Base-by-base conservation (phyloP, 163 green algal species). In the Scenedesmus sp. region DNA sequence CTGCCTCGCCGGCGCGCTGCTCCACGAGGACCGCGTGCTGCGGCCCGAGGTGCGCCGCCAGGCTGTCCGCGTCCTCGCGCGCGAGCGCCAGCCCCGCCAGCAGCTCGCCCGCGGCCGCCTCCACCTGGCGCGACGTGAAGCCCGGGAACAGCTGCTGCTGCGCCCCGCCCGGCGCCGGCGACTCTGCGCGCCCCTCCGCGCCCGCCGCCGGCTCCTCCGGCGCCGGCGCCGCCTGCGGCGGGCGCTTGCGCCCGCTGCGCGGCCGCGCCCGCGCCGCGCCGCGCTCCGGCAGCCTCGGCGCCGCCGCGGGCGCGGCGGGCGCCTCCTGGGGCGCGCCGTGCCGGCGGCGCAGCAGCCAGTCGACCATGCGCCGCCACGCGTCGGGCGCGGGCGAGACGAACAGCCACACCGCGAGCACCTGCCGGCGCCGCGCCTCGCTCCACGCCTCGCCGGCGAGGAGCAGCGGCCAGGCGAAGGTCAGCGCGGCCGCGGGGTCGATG, bases 381-480 rank as follows among this genome's bases (percentile, higher is more conserved):
- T 62, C 44, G 24, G 44, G 45, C 36, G 28, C 29, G 64, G 64
- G 64, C 28, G 17, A 62, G 15, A 74, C 26, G 24, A 74, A 74
- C 64, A 74, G 64, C 64, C 64, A 74, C 4, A 26, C 34, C 24
- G 64, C 64, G 3, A 74, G 45, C 26, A 56, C 45, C 17, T 31
- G 29, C 11, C 45, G 29, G n/a, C 24, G 56, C 22, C 56, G 63
- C 39, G 9, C 63, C 26, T 72, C 63, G 15, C 45, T 47, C 17
- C 18, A 47, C 28, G 20, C 20, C 64, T 62, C 14, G 2, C 44
- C 24, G 20, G 44, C 3, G 14, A 72, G 26, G 28, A 62, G 26
- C 64, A 56, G 53, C 24, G 64, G 64, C 64, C 64, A 74, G 64
- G 64, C 64, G 60, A 74, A 74, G 45, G 64, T 74, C 0, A 74